Evolutionary conservation across 495 filamentous ascomycete species (phyloP), one percentile per base, ranked within the genome.

Genomic region (Halenospora varia): DNA sequence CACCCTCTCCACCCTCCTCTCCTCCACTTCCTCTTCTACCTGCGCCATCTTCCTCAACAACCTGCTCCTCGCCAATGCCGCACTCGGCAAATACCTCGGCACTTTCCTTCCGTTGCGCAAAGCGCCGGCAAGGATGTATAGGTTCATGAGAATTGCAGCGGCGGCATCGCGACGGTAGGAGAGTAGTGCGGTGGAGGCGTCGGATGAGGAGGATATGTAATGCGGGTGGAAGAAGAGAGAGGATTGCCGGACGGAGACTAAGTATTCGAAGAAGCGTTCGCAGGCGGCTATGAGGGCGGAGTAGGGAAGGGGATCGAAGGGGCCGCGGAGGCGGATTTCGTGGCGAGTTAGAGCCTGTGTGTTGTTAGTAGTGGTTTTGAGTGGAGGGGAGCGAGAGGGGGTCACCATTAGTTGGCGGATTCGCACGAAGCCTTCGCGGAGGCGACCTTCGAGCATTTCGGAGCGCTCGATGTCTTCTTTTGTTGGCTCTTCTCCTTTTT

Each of bases 401-500:
- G 62, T 57, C 66, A 80, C 80, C 61, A 82, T 57, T 9, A 84
- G 63, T 60, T 84, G 78, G 19, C 78, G 69, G 48, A 84, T 77
- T 35, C 81, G 67, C 11, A 83, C 77, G 56, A 83, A 82, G n/a
- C 78, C 77, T 65, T 84, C 81, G 46, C 81, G 71, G 11, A 84
- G 60, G 29, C 78, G 74, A 10, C 77, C 80, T 61, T 84, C 81
- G 15, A 83, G 73, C 60, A 82, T 77, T 65, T 83, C 77, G 55
- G 81, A 82, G n/a, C 65, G 51, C 57, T 70, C 72, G 18, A 84
- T 70, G 56, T 82, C 79, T 56, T 75, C 70, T 24, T 68, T 58
- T 0, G 70, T 74, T 18, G 81, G 81, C 23, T 73, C 73, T 10
- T 80, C 65, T 24, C 75, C 76, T 48, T 73, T 65, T 24, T 78